Evolutionary conservation across 2,329 filamentous ascomycete species (phyloP).

Genomic region (Neonectria ditissima): DNA sequence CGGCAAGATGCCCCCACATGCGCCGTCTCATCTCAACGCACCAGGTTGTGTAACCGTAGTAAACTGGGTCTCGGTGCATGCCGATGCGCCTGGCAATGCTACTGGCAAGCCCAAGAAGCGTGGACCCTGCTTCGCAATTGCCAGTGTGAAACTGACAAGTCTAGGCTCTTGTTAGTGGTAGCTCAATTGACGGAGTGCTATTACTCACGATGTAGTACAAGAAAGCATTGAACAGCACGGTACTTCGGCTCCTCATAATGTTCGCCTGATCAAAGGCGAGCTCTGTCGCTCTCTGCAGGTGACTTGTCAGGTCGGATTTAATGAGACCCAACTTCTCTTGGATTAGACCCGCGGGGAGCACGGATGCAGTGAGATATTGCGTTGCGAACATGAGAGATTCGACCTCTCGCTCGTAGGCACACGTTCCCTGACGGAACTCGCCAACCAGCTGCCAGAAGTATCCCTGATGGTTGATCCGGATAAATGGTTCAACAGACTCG

Average conservation of each 20-base stretch:
- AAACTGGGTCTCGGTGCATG: slow-evolving; percentile 33
- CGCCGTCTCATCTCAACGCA: slow-evolving; percentile 32
- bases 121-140: slow-evolving; percentile 30
- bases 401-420: slow-evolving; percentile 19
- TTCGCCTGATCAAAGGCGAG: slow-evolving; percentile 30
- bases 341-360: slow-evolving; percentile 25
- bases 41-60: slow-evolving; percentile 34
- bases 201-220: slow-evolving; percentile 33
- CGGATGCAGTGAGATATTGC: slow-evolving; percentile 27
- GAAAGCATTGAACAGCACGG: slow-evolving; percentile 29
- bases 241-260: slow-evolving; percentile 33
- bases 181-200: neutral
- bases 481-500: slow-evolving; percentile 31
- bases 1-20: slow-evolving; percentile 33
- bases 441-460: slow-evolving; percentile 32
- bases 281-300: slow-evolving; percentile 31
- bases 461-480: slow-evolving; percentile 28
- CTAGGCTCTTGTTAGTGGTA: slow-evolving; percentile 12
- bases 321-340: slow-evolving; percentile 23
- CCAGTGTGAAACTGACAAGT: slow-evolving; percentile 34
- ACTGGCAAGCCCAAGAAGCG: slow-evolving; percentile 29
- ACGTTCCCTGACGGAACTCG: slow-evolving; percentile 27
- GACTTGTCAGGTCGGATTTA: slow-evolving; percentile 16
- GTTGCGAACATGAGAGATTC: slow-evolving; percentile 33
- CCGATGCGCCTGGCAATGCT: slow-evolving; percentile 33